Conservation (phyloP, 805 yeast genomes). For the Ogataea angusta region DNA sequence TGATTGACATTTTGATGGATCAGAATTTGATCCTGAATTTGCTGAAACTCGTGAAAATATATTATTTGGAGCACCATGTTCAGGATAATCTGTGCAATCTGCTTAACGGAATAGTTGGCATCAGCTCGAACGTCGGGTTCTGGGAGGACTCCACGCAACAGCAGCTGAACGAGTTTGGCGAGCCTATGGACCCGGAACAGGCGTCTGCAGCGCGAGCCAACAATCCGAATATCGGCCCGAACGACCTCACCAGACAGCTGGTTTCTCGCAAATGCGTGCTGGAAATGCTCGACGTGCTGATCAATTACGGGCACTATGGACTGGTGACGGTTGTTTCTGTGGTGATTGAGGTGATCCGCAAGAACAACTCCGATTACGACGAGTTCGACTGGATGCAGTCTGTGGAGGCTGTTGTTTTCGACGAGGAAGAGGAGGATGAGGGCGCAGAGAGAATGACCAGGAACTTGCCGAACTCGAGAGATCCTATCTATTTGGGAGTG, state of each 20-base stretch:
- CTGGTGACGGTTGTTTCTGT: slow-evolving; percentile 92
- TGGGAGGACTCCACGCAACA: slow-evolving; percentile 25
- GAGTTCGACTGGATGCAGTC: slow-evolving; percentile 36
- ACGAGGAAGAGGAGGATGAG: slow-evolving; percentile 9
- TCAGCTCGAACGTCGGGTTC: slow-evolving; percentile 37
- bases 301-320: slow-evolving; percentile 72
- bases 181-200: slow-evolving; percentile 57
- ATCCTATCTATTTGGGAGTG: slow-evolving; percentile 87
- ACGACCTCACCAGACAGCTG: slow-evolving; percentile 84
- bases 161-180: slow-evolving; percentile 47
- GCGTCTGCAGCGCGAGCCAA: slow-evolving; percentile 34
- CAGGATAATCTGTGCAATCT: slow-evolving; percentile 60
- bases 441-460: slow-evolving; percentile 7
- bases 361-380: slow-evolving; percentile 94
- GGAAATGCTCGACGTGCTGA: slow-evolving; percentile 70
- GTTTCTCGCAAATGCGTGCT: slow-evolving; percentile 68
- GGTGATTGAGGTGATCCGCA: slow-evolving; percentile 87
- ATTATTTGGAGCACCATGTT: slow-evolving; percentile 31
- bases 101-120: slow-evolving; percentile 79
- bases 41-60: slow-evolving; percentile 59
- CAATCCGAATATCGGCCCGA: slow-evolving; percentile 92
- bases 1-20: slow-evolving; percentile 66
- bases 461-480: slow-evolving; percentile 81
- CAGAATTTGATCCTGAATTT: slow-evolving; percentile 66
- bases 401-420: slow-evolving; percentile 19